phyloP scores from a whole-genome alignment of 495 filamentous ascomycete genomes.

The Trichoderma reesei region DNA sequence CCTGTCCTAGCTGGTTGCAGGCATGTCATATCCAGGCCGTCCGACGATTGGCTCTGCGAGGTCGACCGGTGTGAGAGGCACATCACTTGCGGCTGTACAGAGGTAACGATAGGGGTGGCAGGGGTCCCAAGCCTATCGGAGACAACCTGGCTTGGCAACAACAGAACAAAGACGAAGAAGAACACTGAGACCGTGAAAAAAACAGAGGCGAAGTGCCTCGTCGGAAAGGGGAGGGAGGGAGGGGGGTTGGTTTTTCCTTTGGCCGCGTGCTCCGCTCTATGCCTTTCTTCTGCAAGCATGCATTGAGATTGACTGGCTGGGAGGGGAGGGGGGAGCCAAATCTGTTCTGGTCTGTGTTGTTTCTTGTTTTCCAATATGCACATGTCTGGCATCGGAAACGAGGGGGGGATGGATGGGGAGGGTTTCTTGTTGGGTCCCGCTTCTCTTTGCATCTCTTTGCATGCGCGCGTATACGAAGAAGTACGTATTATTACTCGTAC shows the following conservation, averaged over 20 bases:
- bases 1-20: background rate
- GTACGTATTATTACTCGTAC: too few species aligned
- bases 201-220: background rate
- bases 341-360: too few species aligned
- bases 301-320: background rate
- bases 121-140: background rate
- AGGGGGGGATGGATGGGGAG: too few species aligned
- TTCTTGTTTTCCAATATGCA: background rate
- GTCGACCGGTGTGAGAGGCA: background rate
- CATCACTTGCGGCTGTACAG: background rate
- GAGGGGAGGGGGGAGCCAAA: background rate
- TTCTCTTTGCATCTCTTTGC: too few species aligned
- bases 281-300: too few species aligned
- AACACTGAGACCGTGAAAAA: background rate
- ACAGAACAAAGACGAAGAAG: too few species aligned
- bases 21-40: background rate
- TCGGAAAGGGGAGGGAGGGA: conserved; percentile 4
- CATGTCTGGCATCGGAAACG: too few species aligned
- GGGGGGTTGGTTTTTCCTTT: too few species aligned
- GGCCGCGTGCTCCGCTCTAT: background rate
- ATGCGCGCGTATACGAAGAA: too few species aligned
- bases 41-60: background rate
- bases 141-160: background rate
- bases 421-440: too few species aligned
- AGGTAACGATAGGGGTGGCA: too few species aligned